Evolutionary conservation across 768 basidiomycete species (phyloP).

Genomic region (Phaffia tasmanica): DNA sequence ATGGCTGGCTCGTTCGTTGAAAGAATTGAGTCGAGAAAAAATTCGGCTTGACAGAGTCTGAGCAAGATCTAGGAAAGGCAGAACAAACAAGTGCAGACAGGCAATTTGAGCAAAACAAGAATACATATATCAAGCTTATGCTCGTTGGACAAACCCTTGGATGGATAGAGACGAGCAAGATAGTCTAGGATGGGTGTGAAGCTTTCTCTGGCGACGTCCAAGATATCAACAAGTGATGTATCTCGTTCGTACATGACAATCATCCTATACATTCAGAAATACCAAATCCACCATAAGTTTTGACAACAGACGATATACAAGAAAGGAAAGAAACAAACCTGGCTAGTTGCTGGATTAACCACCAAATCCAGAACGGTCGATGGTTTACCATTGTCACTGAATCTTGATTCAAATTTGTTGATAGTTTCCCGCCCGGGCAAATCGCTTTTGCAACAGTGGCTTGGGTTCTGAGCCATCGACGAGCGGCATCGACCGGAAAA

Average conservation of each 20-base stretch:
- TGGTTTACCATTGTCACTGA: slow-evolving; percentile 16
- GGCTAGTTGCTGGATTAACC: slow-evolving; percentile 22
- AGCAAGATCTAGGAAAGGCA: no score
- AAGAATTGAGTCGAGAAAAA: no score
- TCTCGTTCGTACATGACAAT: slow-evolving; percentile 6
- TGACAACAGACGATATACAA: neutral
- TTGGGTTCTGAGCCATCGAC: slow-evolving; percentile 18
- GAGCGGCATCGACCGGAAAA: slow-evolving; percentile 3
- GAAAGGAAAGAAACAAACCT: neutral
- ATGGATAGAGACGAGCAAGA: slow-evolving; percentile 12
- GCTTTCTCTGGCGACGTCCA: slow-evolving; percentile 6
- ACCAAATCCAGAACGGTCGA: slow-evolving; percentile 17
- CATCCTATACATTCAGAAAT: neutral
- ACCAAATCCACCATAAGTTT: neutral
- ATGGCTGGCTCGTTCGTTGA: no score
- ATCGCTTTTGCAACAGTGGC: slow-evolving; percentile 12
- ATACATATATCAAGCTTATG: no score
- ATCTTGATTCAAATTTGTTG: neutral
- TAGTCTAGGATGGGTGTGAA: slow-evolving; percentile 4
- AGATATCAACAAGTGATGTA: neutral
- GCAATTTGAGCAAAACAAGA: no score
- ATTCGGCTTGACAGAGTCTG: no score
- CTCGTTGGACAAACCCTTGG: neutral
- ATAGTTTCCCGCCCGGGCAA: neutral
- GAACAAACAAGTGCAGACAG: no score